Percentiles rank a stretch among this genome's conserved stretches.
These are phyloP conservation scores for Rubia tinctorum DNA, from an alignment of 305 asterid species.

Conservation along the genomic window DNA sequence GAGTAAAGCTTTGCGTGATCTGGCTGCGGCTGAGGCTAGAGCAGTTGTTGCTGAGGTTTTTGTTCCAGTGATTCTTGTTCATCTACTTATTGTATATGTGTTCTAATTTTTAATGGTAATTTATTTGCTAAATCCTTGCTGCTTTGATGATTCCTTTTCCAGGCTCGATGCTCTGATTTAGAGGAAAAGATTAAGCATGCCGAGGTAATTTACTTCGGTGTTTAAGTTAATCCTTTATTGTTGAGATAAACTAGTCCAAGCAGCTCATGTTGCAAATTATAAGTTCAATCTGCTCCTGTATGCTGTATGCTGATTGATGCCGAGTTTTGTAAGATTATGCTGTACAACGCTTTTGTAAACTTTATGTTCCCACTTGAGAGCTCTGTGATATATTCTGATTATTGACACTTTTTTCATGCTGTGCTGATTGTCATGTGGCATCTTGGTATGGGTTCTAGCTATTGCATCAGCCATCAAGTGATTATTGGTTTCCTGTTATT, in stretches of 20 bases:
- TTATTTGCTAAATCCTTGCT: background rate
- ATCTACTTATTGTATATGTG: background rate
- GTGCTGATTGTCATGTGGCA: background rate
- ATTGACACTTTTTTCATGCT: background rate
- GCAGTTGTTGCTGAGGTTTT: conserved; percentile 85
- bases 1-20: conserved; percentile 54
- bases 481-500: background rate
- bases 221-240: background rate
- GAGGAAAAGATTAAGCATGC: conserved; percentile 50
- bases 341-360: background rate
- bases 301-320: too few species aligned
- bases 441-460: background rate
- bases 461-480: background rate
- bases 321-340: too few species aligned
- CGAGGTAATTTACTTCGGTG: conserved; percentile 39
- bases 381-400: background rate
- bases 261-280: background rate
- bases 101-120: background rate
- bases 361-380: background rate
- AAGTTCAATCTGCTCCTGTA: background rate
- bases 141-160: conserved; percentile 23
- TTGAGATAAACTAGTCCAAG: too few species aligned
- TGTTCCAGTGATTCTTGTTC: background rate
- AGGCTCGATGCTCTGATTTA: conserved; percentile 74
- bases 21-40: conserved; percentile 78